Conservation (phyloP, 2,329 filamentous ascomycete species). For the Lachnellula arida region DNA sequence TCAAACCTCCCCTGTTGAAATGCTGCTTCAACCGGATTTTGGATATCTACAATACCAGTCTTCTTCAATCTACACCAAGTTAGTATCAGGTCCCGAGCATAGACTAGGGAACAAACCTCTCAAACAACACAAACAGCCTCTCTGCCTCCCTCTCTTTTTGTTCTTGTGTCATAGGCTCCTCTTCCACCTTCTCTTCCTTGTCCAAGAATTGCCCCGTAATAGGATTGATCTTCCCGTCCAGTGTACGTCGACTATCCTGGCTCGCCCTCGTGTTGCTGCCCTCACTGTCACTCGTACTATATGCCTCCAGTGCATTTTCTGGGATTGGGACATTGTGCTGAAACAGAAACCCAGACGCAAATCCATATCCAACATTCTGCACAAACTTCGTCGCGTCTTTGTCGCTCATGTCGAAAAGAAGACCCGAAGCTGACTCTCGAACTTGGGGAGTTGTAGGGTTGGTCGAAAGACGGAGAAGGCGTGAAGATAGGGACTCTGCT, state of each 20-base stretch:
- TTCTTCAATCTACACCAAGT: conserved; percentile 23
- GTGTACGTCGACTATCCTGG: conserved; percentile 17
- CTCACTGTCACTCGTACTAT: conserved; percentile 32
- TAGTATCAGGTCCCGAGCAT: conserved; percentile 1
- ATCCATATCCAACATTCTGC: conserved; percentile 90
- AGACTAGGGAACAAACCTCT: conserved; percentile 21
- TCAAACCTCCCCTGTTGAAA: conserved; percentile 27
- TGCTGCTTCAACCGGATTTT: conserved; percentile 28
- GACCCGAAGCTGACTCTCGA: conserved; percentile 66
- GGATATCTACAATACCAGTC: conserved; percentile 28
- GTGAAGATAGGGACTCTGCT: conserved; percentile 67
- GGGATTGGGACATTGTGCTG: conserved; percentile 78
- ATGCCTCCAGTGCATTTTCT: conserved; percentile 55
- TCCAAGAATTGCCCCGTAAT: conserved; percentile 29
- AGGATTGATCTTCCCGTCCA: conserved; percentile 28
- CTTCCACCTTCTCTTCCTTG: conserved; percentile 36
- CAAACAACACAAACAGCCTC: conserved; percentile 31
- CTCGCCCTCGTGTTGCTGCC: conserved; percentile 22
- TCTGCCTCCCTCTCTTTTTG: conserved; percentile 77
- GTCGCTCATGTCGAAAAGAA: conserved; percentile 84
- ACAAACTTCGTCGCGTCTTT: conserved; percentile 77
- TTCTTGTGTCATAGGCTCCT: conserved; percentile 77
- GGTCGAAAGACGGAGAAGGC: conserved; percentile 71
- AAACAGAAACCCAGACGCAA: conserved; percentile 84
- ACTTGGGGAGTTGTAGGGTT: conserved; percentile 68